Conservation (phyloP, 1,284 basidiomycete genomes). For the Rugosomyces carneus region DNA sequence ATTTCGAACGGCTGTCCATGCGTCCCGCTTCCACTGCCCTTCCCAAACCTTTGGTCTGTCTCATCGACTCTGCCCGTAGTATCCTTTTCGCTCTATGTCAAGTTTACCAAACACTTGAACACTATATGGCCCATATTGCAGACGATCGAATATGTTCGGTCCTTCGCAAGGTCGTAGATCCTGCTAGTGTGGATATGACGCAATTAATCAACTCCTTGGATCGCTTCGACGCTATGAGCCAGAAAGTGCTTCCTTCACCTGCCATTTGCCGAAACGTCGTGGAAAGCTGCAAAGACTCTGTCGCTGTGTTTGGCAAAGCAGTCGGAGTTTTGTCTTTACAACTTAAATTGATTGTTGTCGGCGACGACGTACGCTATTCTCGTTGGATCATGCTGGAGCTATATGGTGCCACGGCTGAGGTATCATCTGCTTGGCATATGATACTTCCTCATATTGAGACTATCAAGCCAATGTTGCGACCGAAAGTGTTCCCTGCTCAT, state of each 20-base stretch:
- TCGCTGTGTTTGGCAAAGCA: constrained; percentile 84
- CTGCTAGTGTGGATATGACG: constrained; percentile 78
- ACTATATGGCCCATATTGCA: constrained; percentile 83
- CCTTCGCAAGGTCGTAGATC: constrained; percentile 79
- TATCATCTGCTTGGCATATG: constrained; percentile 79
- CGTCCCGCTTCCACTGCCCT: constrained; percentile 69
- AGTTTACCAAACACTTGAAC: constrained; percentile 84
- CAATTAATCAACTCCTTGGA: constrained; percentile 88
- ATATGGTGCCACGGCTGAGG: constrained; percentile 88
- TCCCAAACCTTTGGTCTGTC: constrained; percentile 64
- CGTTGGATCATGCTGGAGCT: constrained; percentile 85
- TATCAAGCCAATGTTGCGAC: constrained; percentile 59
- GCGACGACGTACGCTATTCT: constrained; percentile 84
- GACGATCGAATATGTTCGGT: constrained; percentile 84
- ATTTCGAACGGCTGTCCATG: constrained; percentile 85
- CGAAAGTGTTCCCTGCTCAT: constrained; percentile 28
- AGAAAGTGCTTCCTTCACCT: constrained; percentile 64
- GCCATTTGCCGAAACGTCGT: constrained; percentile 76
- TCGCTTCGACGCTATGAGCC: constrained; percentile 83
- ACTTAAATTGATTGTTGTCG: constrained; percentile 68
- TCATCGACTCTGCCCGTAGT: constrained; percentile 86
- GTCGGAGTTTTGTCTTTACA: constrained; percentile 80
- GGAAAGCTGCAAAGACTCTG: constrained; percentile 81
- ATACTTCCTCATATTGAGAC: constrained; percentile 73
- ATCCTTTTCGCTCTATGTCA: constrained; percentile 92